Base-by-base conservation (phyloP, 2,329 filamentous ascomycete species). In the Fusarium secorum region DNA sequence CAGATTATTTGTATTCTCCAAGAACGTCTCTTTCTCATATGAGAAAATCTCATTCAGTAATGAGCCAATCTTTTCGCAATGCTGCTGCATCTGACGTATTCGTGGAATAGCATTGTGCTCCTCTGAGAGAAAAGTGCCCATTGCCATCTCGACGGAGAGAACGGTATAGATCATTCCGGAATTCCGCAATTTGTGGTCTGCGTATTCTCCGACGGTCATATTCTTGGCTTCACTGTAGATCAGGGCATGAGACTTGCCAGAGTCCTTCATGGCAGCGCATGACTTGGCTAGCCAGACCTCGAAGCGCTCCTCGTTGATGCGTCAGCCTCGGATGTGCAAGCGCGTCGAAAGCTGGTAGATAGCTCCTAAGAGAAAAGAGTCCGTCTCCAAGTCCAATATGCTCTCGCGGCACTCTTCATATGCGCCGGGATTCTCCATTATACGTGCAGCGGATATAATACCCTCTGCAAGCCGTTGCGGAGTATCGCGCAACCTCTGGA, bases 401-500 rank as follows among this genome's bases (percentile, higher is more conserved):
- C 1, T 5, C 1, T 28, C 7, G 14, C 10, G 18, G 7, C 33
- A 38, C 24, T 28, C 0, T 17, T 10, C 2, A 38, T n/a, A 52
- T 6, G 10, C 13, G 0, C 0, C 0, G 0, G 49, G 49, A 28
- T 38, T 5, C 33, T 38, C 2, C 14, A 52, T 52, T 6, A 52
- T 28, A 18, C 18, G 33, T 3, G 33, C 49, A n/a, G 14, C 7
- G 0, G 0, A 17, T 1, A 28, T 2, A 1, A 52, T n/a, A 0
- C 33, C 49, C 1, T 52, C 24, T 28, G 10, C 33, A 0, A 52
- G 0, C 14, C 24, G 24, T 7, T 28, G 33, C 1, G 33, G 49
- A n/a, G 4, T 18, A 4, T 38, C 24, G 10, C 49, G 33, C 17
- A 52, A 0, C 7, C 20, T 52, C 7, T n/a, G 24, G 0, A 52